Evolutionary conservation across 108 stramenopile species (phyloP).

Genomic region (Cyclotella sp.): DNA sequence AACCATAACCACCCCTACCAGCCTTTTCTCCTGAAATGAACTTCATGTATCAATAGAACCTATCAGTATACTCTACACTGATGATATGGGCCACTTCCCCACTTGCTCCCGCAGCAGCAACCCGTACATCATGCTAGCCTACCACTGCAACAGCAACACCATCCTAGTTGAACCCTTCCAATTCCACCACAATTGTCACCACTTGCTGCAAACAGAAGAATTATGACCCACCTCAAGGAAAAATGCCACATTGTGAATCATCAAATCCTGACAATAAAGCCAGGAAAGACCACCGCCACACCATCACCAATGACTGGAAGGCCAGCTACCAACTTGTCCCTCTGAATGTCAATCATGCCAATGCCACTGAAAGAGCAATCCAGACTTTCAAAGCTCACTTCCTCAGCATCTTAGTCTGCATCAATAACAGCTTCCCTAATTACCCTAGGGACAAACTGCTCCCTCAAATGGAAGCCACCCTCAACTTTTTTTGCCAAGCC

Average conservation of each 20-base stretch:
- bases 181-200: neutral
- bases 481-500: neutral
- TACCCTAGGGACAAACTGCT: neutral
- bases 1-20: neutral
- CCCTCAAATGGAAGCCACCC: neutral
- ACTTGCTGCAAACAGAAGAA: neutral
- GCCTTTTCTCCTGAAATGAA: neutral
- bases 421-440: neutral
- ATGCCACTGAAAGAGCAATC: neutral
- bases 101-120: neutral
- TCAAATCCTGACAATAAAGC: neutral
- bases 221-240: neutral
- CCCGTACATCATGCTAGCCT: neutral
- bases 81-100: neutral
- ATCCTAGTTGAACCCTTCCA: neutral
- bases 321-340: neutral
- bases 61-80: neutral
- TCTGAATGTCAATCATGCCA: neutral
- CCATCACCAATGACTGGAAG: slow-evolving; percentile 1
- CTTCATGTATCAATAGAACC: neutral
- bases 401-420: too few species aligned
- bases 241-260: neutral
- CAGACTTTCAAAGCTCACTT: neutral
- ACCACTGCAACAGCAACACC: neutral
- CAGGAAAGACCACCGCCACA: neutral